Evolutionary conservation across 2,329 filamentous ascomycete species (phyloP).

Genomic region (Scolecobasidium constrictum): DNA sequence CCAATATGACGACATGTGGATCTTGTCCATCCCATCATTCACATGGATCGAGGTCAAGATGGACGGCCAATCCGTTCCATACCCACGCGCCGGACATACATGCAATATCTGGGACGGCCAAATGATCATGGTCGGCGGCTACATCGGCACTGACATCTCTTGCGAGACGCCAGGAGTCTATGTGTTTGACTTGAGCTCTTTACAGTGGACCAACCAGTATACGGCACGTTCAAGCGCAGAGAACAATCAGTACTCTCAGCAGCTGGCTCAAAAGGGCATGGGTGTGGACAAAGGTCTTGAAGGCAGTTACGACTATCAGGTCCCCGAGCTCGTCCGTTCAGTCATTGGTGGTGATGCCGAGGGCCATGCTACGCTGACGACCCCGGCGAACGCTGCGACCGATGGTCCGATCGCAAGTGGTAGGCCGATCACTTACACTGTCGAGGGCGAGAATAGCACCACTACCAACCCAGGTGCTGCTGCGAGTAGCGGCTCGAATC

Average conservation of each 20-base stretch:
- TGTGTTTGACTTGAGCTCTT: conserved; percentile 63
- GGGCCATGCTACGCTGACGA: conserved; percentile 60
- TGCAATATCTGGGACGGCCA: conserved; percentile 72
- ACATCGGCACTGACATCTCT: conserved; percentile 45
- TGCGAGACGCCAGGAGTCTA: conserved; percentile 63
- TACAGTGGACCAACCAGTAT: conserved; percentile 60
- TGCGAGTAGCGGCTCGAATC: conserved; percentile 18
- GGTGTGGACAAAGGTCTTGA: conserved; percentile 46
- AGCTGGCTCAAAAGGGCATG: conserved; percentile 37
- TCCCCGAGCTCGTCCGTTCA: conserved; percentile 52
- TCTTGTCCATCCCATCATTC: conserved; percentile 69
- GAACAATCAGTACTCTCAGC: conserved; percentile 37
- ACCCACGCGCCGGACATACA: conserved; percentile 59
- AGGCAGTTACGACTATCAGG: conserved; percentile 54
- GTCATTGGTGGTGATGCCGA: conserved; percentile 56
- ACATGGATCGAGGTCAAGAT: conserved; percentile 60
- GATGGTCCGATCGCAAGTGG: conserved; percentile 62
- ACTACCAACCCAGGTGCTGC: conserved; percentile 25
- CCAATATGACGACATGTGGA: conserved; percentile 66
- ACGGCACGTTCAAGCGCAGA: conserved; percentile 47
- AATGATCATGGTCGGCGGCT: conserved; percentile 69
- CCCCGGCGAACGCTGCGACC: conserved; percentile 51
- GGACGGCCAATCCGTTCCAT: conserved; percentile 32
- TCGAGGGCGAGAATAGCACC: conserved; percentile 34
- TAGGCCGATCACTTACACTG: conserved; percentile 56